phyloP scores from a whole-genome alignment of 2,329 filamentous ascomycete genomes.

The Diaporthe caulivora region DNA sequence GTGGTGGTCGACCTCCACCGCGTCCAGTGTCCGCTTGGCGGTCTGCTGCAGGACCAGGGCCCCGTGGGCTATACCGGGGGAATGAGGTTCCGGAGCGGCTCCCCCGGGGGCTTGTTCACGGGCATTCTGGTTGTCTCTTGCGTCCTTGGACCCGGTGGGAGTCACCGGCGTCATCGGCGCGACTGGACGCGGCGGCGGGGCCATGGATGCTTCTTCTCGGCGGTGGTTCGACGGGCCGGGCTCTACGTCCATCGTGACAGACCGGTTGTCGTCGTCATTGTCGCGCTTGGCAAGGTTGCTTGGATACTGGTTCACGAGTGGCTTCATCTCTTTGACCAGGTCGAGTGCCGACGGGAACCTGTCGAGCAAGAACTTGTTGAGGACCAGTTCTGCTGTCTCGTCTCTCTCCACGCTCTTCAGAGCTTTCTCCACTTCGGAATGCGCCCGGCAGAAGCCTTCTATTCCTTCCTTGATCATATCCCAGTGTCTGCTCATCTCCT shows the following conservation, averaged over 20 bases:
- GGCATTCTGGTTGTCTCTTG: background rate
- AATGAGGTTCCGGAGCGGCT: background rate
- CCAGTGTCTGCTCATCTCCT: slow-evolving; percentile 1
- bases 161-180: background rate
- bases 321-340: background rate
- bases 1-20: background rate
- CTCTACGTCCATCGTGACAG: slow-evolving; percentile 25
- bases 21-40: background rate
- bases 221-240: background rate
- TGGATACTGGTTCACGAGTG: background rate
- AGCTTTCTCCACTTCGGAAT: background rate
- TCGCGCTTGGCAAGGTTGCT: background rate
- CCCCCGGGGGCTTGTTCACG: background rate
- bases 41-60: background rate
- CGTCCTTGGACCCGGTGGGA: background rate
- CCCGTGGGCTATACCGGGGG: background rate
- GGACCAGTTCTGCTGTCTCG: slow-evolving; percentile 13
- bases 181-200: slow-evolving; percentile 13
- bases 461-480: slow-evolving; percentile 23
- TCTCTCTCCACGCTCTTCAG: slow-evolving; percentile 6
- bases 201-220: background rate
- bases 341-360: background rate
- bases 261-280: slow-evolving; percentile 5
- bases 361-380: background rate
- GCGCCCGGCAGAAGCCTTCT: background rate